A percentile compares a stretch with the other conserved stretches of the same genome.
These are phyloP conservation scores for Sporothrix phasma DNA, from an alignment of 2,329 filamentous ascomycete genomes.

Conservation along the genomic window DNA sequence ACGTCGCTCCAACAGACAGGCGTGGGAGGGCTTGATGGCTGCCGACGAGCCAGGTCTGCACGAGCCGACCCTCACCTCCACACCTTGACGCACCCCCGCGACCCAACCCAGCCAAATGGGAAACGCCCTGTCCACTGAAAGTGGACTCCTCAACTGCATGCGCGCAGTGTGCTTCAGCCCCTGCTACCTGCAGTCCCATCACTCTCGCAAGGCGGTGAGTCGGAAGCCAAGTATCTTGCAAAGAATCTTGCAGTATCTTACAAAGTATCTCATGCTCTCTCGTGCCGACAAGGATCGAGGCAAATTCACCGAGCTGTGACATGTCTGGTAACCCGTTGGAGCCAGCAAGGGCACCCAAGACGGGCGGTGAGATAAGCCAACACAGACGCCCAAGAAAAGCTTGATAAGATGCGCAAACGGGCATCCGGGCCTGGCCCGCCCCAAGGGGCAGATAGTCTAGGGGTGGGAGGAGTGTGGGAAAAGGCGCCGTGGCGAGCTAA, in stretches of 20 bases:
- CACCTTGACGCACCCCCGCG: slow-evolving; percentile 10
- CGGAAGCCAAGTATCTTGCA: too few relatives aligned
- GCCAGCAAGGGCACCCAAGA: not conserved
- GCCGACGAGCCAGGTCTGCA: slow-evolving; percentile 7
- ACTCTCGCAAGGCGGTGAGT: slow-evolving; percentile 14
- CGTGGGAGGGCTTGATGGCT: slow-evolving; percentile 8
- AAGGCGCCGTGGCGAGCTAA: slow-evolving; percentile 6
- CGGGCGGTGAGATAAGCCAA: not conserved
- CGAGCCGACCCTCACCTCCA: slow-evolving; percentile 9
- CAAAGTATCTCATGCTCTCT: not conserved
- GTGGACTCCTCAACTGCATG: slow-evolving; percentile 13
- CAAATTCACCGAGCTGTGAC: not conserved
- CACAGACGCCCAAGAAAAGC: not conserved
- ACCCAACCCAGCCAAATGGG: slow-evolving; percentile 18
- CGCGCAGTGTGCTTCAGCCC: not conserved
- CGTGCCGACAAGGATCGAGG: not conserved
- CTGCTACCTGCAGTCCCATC: slow-evolving; percentile 8
- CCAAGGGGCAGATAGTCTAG: not conserved
- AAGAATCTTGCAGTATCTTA: too few relatives aligned
- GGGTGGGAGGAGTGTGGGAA: slow-evolving; percentile 12
- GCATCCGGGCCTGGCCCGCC: not conserved
- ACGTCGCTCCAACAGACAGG: not conserved
- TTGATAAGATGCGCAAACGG: not conserved
- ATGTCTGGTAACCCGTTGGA: not conserved
- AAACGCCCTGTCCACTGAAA: slow-evolving; percentile 11